phyloP scores from a whole-genome alignment of 202 grass and related monocot genomes.

The Saccharum hybrid region DNA sequence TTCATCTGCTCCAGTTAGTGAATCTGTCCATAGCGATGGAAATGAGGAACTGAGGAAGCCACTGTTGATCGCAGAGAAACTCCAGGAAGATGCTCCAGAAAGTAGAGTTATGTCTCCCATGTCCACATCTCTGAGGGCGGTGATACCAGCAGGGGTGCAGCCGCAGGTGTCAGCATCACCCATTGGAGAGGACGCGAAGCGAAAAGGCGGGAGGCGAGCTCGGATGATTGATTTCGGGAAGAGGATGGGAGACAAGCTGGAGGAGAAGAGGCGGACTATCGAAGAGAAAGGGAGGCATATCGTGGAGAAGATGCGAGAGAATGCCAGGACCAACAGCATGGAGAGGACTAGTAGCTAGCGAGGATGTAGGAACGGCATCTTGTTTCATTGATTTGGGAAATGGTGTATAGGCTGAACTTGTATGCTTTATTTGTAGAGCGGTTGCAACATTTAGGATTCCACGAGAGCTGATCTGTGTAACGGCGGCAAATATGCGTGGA shows the following conservation, averaged over 20 bases:
- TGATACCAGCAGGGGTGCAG: slow-evolving; percentile 46
- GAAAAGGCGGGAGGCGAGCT: slow-evolving; percentile 55
- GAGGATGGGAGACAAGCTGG: slow-evolving; percentile 89
- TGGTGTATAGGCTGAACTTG: slow-evolving; percentile 47
- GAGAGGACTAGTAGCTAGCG: slow-evolving; percentile 44
- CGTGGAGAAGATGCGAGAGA: slow-evolving; percentile 92
- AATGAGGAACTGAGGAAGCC: slow-evolving; percentile 49
- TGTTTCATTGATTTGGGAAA: slow-evolving; percentile 21
- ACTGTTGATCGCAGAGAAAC: slow-evolving; percentile 46
- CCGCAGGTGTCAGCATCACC: slow-evolving; percentile 23
- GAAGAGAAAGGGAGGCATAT: slow-evolving; percentile 84
- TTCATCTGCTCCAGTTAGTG: neutral
- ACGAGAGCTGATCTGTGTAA: neutral
- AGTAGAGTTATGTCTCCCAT: slow-evolving; percentile 39
- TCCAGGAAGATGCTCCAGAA: slow-evolving; percentile 44
- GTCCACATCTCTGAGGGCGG: slow-evolving; percentile 37
- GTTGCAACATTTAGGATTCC: neutral
- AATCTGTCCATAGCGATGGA: slow-evolving; percentile 12
- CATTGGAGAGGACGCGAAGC: slow-evolving; percentile 56
- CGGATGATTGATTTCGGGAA: slow-evolving; percentile 87
- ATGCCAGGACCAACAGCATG: slow-evolving; percentile 67
- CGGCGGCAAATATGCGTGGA: neutral
- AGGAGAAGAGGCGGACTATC: slow-evolving; percentile 80
- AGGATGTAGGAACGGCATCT: slow-evolving; percentile 7
- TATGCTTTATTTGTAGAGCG: slow-evolving; percentile 1